Evolutionary conservation across 805 yeast genomes (phyloP).

Genomic region (Henningerozyma blattae): DNA sequence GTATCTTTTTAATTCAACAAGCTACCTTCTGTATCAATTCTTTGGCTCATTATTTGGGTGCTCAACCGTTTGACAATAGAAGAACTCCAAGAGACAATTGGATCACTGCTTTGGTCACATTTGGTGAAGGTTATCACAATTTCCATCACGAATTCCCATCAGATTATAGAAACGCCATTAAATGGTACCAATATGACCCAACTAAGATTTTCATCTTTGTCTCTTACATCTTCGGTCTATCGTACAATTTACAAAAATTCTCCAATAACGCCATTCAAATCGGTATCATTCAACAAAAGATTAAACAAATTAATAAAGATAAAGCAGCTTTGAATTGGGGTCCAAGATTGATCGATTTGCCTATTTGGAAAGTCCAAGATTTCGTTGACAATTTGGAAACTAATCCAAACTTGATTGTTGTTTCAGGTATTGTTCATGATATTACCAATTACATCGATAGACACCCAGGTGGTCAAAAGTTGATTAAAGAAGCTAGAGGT

Average conservation of each 20-base stretch:
- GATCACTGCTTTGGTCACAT: slow-evolving; percentile 69
- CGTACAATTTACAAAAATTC: slow-evolving; percentile 63
- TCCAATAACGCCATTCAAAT: slow-evolving; percentile 75
- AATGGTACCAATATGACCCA: slow-evolving; percentile 84
- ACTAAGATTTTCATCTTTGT: slow-evolving; percentile 53
- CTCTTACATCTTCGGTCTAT: slow-evolving; percentile 53
- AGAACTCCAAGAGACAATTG: slow-evolving; percentile 81
- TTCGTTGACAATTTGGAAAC: slow-evolving; percentile 40
- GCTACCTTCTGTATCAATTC: slow-evolving; percentile 83
- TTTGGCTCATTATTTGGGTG: slow-evolving; percentile 78
- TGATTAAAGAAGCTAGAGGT: slow-evolving; percentile 58
- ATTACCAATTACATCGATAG: slow-evolving; percentile 55
- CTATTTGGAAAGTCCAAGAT: slow-evolving; percentile 61
- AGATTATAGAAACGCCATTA: slow-evolving; percentile 77
- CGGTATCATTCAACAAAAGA: slow-evolving; percentile 73
- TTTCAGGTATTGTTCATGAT: slow-evolving; percentile 72
- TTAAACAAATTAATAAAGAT: slow-evolving; percentile 60
- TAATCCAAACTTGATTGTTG: slow-evolving; percentile 50
- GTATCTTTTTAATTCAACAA: slow-evolving; percentile 64
- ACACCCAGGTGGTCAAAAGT: slow-evolving; percentile 79
- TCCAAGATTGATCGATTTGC: slow-evolving; percentile 48
- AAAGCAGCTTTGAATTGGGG: slow-evolving; percentile 66
- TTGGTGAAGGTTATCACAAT: slow-evolving; percentile 85
- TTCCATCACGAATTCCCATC: slow-evolving; percentile 88
- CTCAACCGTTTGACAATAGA: slow-evolving; percentile 76